Conservation (phyloP, 345 rosid species). For the Trapa bicornis region DNA sequence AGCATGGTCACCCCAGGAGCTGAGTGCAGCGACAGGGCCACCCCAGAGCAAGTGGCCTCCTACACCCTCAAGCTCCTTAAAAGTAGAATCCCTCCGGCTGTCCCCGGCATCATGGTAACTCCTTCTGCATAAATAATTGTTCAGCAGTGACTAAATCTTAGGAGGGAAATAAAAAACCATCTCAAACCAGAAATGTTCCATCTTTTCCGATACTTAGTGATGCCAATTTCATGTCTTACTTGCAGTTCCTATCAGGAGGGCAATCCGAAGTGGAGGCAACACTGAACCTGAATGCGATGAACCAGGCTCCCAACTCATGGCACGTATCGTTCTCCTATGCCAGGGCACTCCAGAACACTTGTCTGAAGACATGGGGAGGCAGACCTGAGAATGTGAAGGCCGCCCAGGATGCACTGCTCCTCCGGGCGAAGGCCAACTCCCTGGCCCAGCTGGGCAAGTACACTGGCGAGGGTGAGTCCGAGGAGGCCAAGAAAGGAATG, state of each 20-base stretch:
- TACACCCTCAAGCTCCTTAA: slow-evolving; percentile 95
- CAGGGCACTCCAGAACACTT: slow-evolving; percentile 31
- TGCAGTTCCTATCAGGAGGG: slow-evolving; percentile 36
- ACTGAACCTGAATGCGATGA: slow-evolving; percentile 34
- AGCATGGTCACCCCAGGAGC: slow-evolving; percentile 99
- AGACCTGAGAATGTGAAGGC: slow-evolving; percentile 27
- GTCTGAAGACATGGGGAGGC: slow-evolving; percentile 40
- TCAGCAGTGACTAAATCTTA: no score
- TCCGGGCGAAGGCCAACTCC: slow-evolving; percentile 35
- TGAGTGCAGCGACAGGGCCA: slow-evolving; percentile 73
- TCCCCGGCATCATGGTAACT: slow-evolving; percentile 96
- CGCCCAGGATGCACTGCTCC: slow-evolving; percentile 26
- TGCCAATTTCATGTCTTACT: neutral
- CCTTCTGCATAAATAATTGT: neutral
- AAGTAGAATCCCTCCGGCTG: slow-evolving; percentile 77
- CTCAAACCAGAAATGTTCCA: no score
- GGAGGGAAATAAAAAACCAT: no score
- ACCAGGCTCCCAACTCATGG: slow-evolving; percentile 33
- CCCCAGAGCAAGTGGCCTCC: slow-evolving; percentile 68
- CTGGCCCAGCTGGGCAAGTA: slow-evolving; percentile 33
- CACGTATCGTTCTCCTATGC: slow-evolving; percentile 39
- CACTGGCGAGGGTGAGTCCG: slow-evolving; percentile 27
- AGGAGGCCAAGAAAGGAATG: slow-evolving; percentile 34
- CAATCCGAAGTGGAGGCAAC: slow-evolving; percentile 34
- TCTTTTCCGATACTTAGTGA: no score